Evolutionary conservation across 352 stramenopile genomes (phyloP).

Genomic region (Globisporangium okanoganense): DNA sequence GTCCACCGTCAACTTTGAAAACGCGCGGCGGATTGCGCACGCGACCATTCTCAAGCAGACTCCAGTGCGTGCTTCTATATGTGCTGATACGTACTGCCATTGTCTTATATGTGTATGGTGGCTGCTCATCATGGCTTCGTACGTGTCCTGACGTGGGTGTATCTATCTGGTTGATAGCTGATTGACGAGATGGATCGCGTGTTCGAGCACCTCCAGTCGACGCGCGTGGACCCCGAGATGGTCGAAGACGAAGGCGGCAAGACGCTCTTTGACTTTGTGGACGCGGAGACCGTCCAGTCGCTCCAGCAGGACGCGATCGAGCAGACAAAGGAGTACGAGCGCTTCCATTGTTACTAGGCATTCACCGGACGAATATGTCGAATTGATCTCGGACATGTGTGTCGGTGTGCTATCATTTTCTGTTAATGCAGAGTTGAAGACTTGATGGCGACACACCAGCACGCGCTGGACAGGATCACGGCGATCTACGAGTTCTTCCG

Average conservation of each 20-base stretch:
- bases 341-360: background rate
- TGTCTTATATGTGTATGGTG: too few species aligned
- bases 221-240: constrained; percentile 48
- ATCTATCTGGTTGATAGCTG: too few species aligned
- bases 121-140: background rate
- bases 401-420: background rate
- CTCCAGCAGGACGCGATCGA: constrained; percentile 73
- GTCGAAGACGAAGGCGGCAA: constrained; percentile 50
- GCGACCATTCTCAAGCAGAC: constrained; percentile 57
- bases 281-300: constrained; percentile 75
- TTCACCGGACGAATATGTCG: background rate
- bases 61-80: constrained; percentile 23
- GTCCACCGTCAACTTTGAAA: constrained; percentile 59
- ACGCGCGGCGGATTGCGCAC: constrained; percentile 35
- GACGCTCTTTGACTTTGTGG: constrained; percentile 83
- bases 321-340: constrained; percentile 60
- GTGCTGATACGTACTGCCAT: too few species aligned
- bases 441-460: constrained; percentile 49
- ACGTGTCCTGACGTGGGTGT: too few species aligned
- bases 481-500: constrained; percentile 63
- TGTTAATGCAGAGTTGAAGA: constrained; percentile 54
- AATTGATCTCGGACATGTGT: background rate
- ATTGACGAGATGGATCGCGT: constrained; percentile 71
- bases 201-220: constrained; percentile 59
- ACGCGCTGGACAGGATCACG: constrained; percentile 55